Conservation (phyloP, 352 stramenopile species). For the Phytopythium vexans region DNA sequence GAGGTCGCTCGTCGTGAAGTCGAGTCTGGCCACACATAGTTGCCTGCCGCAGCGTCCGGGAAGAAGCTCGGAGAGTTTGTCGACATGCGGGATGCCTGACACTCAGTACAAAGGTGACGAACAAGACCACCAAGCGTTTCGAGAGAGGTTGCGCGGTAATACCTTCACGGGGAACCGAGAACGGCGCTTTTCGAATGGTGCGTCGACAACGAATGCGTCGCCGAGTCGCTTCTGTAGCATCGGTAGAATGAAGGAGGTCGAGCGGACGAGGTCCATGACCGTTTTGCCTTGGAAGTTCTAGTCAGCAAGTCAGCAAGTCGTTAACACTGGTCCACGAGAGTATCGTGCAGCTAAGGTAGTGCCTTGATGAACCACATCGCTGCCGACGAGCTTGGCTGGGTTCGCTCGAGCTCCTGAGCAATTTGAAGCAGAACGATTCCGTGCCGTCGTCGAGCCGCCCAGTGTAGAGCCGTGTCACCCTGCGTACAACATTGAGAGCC, state of each 20-base stretch:
- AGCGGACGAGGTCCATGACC: constrained; percentile 42
- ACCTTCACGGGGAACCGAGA: constrained; percentile 26
- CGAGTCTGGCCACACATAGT: constrained; percentile 5
- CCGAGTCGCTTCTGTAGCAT: constrained; percentile 49
- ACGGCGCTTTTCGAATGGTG: constrained; percentile 21
- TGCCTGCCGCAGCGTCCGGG: too few species aligned
- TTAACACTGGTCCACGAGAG: too few species aligned
- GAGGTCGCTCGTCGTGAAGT: constrained; percentile 9
- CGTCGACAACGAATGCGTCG: constrained; percentile 12
- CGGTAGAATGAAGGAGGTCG: constrained; percentile 31
- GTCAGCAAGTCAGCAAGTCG: not conserved
- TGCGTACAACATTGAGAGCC: constrained; percentile 5
- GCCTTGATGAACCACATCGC: constrained; percentile 56
- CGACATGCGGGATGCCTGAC: constrained; percentile 2
- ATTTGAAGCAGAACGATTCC: constrained; percentile 49
- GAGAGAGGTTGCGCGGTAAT: too few species aligned
- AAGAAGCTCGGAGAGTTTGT: constrained; percentile 6
- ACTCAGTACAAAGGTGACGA: not conserved
- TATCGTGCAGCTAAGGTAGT: not conserved
- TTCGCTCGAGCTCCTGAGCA: constrained; percentile 31
- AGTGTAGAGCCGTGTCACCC: constrained; percentile 76
- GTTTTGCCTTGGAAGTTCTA: constrained; percentile 63
- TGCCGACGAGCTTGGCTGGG: constrained; percentile 18
- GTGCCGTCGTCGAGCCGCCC: constrained; percentile 48
- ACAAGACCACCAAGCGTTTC: not conserved